These are phyloP conservation scores for Thelonectria rubi DNA, from an alignment of 2,329 filamentous ascomycete genomes.

Conservation along the genomic window DNA sequence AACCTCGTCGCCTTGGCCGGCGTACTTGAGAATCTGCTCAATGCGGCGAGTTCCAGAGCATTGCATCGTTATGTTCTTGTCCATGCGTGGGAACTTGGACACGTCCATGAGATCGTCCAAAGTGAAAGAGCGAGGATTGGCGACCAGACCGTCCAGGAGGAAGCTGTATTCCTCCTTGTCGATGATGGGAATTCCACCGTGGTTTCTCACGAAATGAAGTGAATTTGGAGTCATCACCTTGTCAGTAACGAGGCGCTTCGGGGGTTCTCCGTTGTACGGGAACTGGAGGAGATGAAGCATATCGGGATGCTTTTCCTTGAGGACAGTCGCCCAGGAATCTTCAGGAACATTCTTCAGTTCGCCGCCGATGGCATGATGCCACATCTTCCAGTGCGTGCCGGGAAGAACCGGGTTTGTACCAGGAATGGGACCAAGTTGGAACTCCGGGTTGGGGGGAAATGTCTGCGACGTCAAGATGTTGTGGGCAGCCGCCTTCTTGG, in stretches of 20 bases:
- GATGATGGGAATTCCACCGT: conserved; percentile 75
- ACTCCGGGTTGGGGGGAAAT: conserved; percentile 58
- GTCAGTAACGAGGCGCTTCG: conserved; percentile 63
- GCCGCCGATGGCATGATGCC: conserved; percentile 59
- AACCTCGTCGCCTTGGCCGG: conserved; percentile 72
- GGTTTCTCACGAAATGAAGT: conserved; percentile 73
- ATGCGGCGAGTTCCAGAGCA: conserved; percentile 75
- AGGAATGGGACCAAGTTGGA: conserved; percentile 63
- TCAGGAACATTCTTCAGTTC: conserved; percentile 59
- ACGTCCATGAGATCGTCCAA: conserved; percentile 70
- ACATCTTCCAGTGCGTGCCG: conserved; percentile 66
- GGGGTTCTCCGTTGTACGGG: conserved; percentile 71
- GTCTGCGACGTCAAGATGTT: conserved; percentile 53
- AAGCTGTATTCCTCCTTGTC: conserved; percentile 63
- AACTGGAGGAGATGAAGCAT: conserved; percentile 72
- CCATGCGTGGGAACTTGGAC: conserved; percentile 64
- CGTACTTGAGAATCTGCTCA: conserved; percentile 72
- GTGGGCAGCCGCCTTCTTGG: conserved; percentile 69
- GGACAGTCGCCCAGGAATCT: conserved; percentile 65
- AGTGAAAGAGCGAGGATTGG: conserved; percentile 63
- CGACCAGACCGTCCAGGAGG: conserved; percentile 68
- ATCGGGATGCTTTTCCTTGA: conserved; percentile 65
- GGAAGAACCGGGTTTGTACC: conserved; percentile 65
- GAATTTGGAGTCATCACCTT: conserved; percentile 68
- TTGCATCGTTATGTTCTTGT: conserved; percentile 70